These are phyloP conservation scores for Ustanciosporium gigantosporum DNA, from an alignment of 1,284 basidiomycete genomes.

Conservation along the genomic window DNA sequence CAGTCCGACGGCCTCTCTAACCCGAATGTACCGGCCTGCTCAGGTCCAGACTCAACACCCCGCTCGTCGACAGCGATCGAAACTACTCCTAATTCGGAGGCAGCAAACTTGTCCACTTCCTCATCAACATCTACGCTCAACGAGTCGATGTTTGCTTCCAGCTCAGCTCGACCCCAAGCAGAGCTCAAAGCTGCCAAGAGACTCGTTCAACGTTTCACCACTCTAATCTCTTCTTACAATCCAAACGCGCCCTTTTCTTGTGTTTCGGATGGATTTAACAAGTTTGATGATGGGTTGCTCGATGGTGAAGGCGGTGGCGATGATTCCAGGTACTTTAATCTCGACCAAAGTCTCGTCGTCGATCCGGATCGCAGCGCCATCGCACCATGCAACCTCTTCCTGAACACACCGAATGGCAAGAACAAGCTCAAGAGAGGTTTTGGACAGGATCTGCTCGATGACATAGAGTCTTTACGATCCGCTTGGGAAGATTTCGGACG, in stretches of 20 bases:
- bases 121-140: too few relatives aligned
- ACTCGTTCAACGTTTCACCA: slow-evolving; percentile 6
- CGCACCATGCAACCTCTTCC: slow-evolving; percentile 1
- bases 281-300: too few relatives aligned
- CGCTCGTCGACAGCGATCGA: too few relatives aligned
- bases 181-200: slow-evolving; percentile 6
- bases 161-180: too few relatives aligned
- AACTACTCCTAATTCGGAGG: too few relatives aligned
- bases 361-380: slow-evolving; percentile 3
- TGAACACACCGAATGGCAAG: slow-evolving; percentile 17
- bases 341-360: slow-evolving; percentile 23
- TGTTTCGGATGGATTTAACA: background rate
- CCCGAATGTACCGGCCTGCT: too few relatives aligned
- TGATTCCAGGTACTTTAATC: background rate
- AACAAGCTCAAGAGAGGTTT: slow-evolving; percentile 1
- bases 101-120: too few relatives aligned
- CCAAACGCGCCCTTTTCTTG: background rate
- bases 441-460: slow-evolving; percentile 20
- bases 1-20: too few relatives aligned
- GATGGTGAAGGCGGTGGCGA: too few relatives aligned
- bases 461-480: slow-evolving; percentile 3
- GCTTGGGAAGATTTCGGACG: slow-evolving; percentile 8
- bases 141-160: too few relatives aligned
- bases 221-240: slow-evolving; percentile 3
- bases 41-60: too few relatives aligned